Conservation (phyloP, 345 rosid species). For the Salix udensis region DNA sequence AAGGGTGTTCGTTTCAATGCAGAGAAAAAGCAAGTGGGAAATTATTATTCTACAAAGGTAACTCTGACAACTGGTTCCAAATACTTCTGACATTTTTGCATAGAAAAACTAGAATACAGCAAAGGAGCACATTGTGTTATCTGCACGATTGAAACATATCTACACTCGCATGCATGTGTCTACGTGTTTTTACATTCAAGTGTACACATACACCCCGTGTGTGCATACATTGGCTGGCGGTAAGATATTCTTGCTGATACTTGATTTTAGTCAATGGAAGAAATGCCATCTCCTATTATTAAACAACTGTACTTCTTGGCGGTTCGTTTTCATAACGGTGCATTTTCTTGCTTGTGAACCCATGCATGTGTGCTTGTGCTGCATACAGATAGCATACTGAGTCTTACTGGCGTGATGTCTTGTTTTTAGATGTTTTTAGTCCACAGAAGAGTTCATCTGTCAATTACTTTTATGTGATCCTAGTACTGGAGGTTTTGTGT, state of each 20-base stretch:
- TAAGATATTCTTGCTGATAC: neutral
- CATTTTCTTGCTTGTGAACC: neutral
- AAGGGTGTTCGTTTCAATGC: slow-evolving; percentile 98
- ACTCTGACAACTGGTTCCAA: neutral
- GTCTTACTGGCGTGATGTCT: neutral
- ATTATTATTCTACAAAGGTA: slow-evolving; percentile 97
- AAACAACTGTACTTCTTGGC: neutral
- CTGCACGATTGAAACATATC: neutral
- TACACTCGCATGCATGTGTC: neutral
- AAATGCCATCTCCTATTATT: neutral
- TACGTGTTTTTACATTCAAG: neutral
- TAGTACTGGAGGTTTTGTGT: neutral
- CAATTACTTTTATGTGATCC: neutral
- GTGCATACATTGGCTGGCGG: neutral
- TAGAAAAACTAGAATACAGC: neutral
- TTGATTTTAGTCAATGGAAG: neutral
- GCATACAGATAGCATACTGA: neutral
- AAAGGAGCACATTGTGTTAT: neutral
- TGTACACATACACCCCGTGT: neutral
- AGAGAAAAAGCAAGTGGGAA: slow-evolving; percentile 97
- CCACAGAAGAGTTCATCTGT: neutral
- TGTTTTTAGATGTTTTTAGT: neutral
- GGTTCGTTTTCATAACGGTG: neutral
- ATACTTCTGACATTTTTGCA: neutral
- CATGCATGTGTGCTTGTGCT: neutral